Evolutionary conservation across 2,329 filamentous ascomycete genomes (phyloP).

Genomic region (Mycosphaerella sp.): DNA sequence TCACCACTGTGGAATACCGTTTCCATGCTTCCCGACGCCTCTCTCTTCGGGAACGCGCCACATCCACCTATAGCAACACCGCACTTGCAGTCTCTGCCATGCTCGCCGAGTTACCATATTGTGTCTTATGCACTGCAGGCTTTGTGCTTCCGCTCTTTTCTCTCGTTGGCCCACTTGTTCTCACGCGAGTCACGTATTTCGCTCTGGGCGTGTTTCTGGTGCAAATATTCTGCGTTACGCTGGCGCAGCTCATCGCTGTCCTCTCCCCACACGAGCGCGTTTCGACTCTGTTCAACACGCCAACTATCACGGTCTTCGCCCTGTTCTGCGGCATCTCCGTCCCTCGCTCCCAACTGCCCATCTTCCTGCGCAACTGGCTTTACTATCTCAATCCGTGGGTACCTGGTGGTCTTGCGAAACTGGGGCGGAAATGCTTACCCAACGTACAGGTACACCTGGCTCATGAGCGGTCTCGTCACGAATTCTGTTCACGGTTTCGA

Average conservation of each 20-base stretch:
- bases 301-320: conserved; percentile 73
- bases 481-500: conserved; percentile 63
- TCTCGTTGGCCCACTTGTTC: conserved; percentile 66
- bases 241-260: conserved; percentile 70
- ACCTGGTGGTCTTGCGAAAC: no score
- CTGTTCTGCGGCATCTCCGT: conserved; percentile 87
- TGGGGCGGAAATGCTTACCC: no score
- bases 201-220: conserved; percentile 81
- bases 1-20: conserved; percentile 77
- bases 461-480: conserved; percentile 73
- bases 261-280: conserved; percentile 75
- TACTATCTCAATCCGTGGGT: conserved; percentile 69
- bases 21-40: conserved; percentile 74
- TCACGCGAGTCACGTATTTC: conserved; percentile 70
- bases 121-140: conserved; percentile 66
- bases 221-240: conserved; percentile 74
- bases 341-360: conserved; percentile 68
- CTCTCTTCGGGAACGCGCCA: conserved; percentile 78
- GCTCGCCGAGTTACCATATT: conserved; percentile 80
- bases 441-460: conserved; percentile 53
- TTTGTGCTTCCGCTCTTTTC: conserved; percentile 85
- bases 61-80: conserved; percentile 78
- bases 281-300: conserved; percentile 71
- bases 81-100: conserved; percentile 73
- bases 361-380: conserved; percentile 73